Evolutionary conservation across 805 yeast genomes (phyloP).

Genomic region (Wickerhamomyces silvicola): DNA sequence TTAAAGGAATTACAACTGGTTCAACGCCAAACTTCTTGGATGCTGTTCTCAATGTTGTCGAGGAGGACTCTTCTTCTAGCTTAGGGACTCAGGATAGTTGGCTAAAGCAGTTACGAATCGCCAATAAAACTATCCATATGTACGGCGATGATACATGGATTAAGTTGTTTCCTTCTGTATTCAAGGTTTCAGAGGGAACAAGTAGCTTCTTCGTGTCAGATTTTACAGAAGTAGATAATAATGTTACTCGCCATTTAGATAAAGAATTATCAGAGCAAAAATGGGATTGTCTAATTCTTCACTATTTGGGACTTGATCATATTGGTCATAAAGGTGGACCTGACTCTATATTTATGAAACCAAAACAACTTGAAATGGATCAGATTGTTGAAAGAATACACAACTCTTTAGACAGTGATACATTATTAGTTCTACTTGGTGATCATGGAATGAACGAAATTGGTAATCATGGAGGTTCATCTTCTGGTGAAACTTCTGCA

Average conservation of each 20-base stretch:
- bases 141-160: constrained; percentile 99
- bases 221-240: constrained; percentile 87
- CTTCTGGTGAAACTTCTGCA: constrained; percentile 86
- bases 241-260: constrained; percentile 84
- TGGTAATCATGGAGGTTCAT: constrained; percentile 96
- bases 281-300: constrained; percentile 88
- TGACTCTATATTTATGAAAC: constrained; percentile 67
- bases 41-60: constrained; percentile 90
- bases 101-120: constrained; percentile 56
- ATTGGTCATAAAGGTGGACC: constrained; percentile 99
- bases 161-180: constrained; percentile 73
- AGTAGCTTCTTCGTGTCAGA: constrained; percentile 93
- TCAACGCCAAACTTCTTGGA: constrained; percentile 91
- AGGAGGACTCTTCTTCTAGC: constrained; percentile 68
- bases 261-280: constrained; percentile 39
- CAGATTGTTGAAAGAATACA: constrained; percentile 48
- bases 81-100: constrained; percentile 79
- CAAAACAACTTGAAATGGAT: constrained; percentile 87
- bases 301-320: constrained; percentile 91
- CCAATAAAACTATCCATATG: constrained; percentile 52
- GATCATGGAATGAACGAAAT: constrained; percentile 96
- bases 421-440: constrained; percentile 74
- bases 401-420: constrained; percentile 36
- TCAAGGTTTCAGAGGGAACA: constrained; percentile 73
- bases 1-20: constrained; percentile 92